These are phyloP conservation scores for Tricholoma matsutake DNA, from an alignment of 768 basidiomycete species.

Conservation along the genomic window DNA sequence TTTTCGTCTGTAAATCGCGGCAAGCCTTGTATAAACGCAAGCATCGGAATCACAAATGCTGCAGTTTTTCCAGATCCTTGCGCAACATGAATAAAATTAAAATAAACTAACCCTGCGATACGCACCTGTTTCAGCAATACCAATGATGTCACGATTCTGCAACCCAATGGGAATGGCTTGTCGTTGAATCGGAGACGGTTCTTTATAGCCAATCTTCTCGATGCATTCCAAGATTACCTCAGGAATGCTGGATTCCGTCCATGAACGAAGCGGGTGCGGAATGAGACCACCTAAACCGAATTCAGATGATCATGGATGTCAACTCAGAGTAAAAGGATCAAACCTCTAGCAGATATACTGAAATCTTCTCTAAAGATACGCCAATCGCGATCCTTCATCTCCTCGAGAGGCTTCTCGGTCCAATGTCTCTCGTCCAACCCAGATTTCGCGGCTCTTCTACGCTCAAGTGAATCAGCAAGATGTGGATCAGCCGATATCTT, in stretches of 20 bases:
- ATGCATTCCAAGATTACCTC: slow-evolving; percentile 76
- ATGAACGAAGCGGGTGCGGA: slow-evolving; percentile 89
- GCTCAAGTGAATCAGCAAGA: slow-evolving; percentile 79
- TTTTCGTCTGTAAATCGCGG: slow-evolving; percentile 90
- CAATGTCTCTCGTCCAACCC: slow-evolving; percentile 95
- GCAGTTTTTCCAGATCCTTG: slow-evolving; percentile 98
- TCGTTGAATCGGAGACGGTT: slow-evolving; percentile 94
- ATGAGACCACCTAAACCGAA: slow-evolving; percentile 74
- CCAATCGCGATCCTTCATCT: slow-evolving; percentile 99
- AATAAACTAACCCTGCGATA: not conserved
- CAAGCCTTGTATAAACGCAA: slow-evolving; percentile 86
- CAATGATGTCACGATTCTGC: slow-evolving; percentile 95
- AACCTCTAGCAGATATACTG: slow-evolving; percentile 90
- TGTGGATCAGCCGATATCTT: slow-evolving; percentile 39
- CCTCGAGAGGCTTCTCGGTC: slow-evolving; percentile 88
- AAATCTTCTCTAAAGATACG: slow-evolving; percentile 99
- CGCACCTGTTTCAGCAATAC: slow-evolving; percentile 96
- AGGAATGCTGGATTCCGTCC: slow-evolving; percentile 88
- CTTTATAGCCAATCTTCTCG: slow-evolving; percentile 92
- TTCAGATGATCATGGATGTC: not conserved
- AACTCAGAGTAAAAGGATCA: slow-evolving; percentile 15
- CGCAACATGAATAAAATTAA: slow-evolving; percentile 6
- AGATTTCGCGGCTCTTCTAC: slow-evolving; percentile 74
- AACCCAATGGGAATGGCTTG: slow-evolving; percentile 99
- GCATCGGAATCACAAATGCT: slow-evolving; percentile 97